Base-by-base conservation (phyloP, 176 grass and related monocot species). In the Secale cereale region DNA sequence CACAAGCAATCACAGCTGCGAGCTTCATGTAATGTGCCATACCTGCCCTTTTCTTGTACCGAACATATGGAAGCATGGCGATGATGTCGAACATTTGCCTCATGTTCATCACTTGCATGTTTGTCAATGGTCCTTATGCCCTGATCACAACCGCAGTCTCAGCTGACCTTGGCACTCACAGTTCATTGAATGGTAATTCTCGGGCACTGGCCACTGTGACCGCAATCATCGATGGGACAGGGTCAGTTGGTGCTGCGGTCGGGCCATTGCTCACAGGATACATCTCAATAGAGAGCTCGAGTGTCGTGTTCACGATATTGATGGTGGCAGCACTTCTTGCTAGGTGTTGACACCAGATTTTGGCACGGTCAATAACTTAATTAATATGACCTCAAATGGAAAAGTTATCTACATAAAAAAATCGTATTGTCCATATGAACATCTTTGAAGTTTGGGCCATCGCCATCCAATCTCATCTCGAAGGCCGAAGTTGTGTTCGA, bases 101-200 rank as follows among this genome's bases (percentile, higher is more conserved):
- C 70, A 96, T 96, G 94, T 91, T 96, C 67, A 71, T 96, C 76
- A 80, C 91, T n/a, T 91, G 94, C 69, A 91, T 96, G 84, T 89
- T 96, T 78, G 91, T 96, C 32, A 96, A 96, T 63, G 94, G 94
- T 1, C 94, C 94, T 29, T 96, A 96, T 48, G 94, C 94, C 57
- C 79, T 96, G 33, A 96, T 96, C 74, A 96, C 94, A 54, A 96
- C 94, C 52, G 94, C 94, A 7, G 91, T 96, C 17, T 96, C 94
- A 45, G 91, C 94, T 65, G 94, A 96, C 26, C 91, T 96, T 80
- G 94, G 94, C 40, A 96, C 94, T 16, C 94, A 96, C 23, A 88
- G 87, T 78, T 93, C 94, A 0, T 56, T 93, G 75, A 93, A 82
- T 36, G 94, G 94, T 37, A 89, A 93, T 78, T 93, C 94, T 17